Evolutionary conservation across 129 eudicot genomes (phyloP), one percentile per base, ranked within the genome.

Genomic region (Flaveria brownii): DNA sequence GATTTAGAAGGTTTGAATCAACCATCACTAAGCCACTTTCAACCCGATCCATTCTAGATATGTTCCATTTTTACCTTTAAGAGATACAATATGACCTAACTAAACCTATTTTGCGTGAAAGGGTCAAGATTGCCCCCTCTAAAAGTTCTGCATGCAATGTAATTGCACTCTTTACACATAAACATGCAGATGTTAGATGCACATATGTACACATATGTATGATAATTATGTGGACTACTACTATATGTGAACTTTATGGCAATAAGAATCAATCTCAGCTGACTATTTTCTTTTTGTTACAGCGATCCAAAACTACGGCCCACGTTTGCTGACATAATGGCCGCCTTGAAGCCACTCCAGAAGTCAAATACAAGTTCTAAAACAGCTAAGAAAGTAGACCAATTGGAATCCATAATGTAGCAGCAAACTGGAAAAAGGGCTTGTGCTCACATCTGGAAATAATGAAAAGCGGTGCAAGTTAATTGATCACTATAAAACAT

Each of bases 241-340:
- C 60, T 16, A 4, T 36, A 1, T 36, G 41, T 36, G 41, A 36
- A 36, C 41, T 36, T 36, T 36, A 33, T 41, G 16, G 45, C 25
- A 30, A 2, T 54, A 68, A 3, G 16, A 56, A 73, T 68, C 59
- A 68, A 25, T 28, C 45, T 51, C 11, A 80, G 42, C 13, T 4
- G 41, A n/a, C 17, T 33, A 16, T 80, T 22, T 33, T 3, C 9
- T 71, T 41, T 25, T 51, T 60, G 33, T 55, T 85, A 73, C 51
- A 94, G 99, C 15, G 96, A 94, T 83, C 96, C 99, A 63, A 94
- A 80, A 76, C 82, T 89, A 81, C 91, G 99, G 75, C 97, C 99
- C 57, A 70, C 99, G 5, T 94, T 94, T 81, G 75, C 92, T 18
- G 97, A 94, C 68, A 94, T 94, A 69, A 91, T 94, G 99, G 92